Evolutionary conservation across 1,284 basidiomycete species (phyloP), one percentile per base, ranked within the genome.

Genomic region (Fomitopsis betulina): DNA sequence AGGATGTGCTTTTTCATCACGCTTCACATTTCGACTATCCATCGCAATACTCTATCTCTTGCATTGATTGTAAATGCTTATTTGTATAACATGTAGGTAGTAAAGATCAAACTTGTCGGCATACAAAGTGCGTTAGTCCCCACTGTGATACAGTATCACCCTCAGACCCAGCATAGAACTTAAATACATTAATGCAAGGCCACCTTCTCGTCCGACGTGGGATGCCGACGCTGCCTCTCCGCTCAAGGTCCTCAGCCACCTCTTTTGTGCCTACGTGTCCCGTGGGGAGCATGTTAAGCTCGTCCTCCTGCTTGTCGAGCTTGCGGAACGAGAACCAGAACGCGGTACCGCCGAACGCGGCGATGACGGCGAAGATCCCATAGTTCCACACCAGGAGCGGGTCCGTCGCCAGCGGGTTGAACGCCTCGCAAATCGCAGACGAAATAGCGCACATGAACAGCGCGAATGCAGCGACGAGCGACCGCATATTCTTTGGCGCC

Each of bases 401-500:
- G 70, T 85, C 82, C 7, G 65, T 62, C 7, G 78, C 75, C 45
- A 83, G 67, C 63, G 71, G 59, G 57, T 71, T 70, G 63, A 89
- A 87, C 12, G 88, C 87, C 71, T 90, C 86, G 55, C 82, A 82
- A 45, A 91, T 53, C n/a, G 87, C 89, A 43, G 81, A 71, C 10
- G 84, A 71, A 54, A 93, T 58, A 19, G 91, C 89, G 37, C 70
- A 81, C 70, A 73, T 86, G 76, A 94, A 91, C 40, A 93, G 74
- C 77, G 84, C 90, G 25, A 87, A 63, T 43, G 82, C 75, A 85
- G 89, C 90, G 59, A 93, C 87, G 59, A 92, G 79, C 43, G 86
- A 89, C 21, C 84, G 83, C 90, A 93, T 92, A 73, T 90, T 90
- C 73, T 79, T 84, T 12, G 91, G 89, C 13, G 88, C 87, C 70